These are phyloP conservation scores for Alopecurus myosuroides DNA, from an alignment of 176 grass and related monocot species.

Conservation along the genomic window DNA sequence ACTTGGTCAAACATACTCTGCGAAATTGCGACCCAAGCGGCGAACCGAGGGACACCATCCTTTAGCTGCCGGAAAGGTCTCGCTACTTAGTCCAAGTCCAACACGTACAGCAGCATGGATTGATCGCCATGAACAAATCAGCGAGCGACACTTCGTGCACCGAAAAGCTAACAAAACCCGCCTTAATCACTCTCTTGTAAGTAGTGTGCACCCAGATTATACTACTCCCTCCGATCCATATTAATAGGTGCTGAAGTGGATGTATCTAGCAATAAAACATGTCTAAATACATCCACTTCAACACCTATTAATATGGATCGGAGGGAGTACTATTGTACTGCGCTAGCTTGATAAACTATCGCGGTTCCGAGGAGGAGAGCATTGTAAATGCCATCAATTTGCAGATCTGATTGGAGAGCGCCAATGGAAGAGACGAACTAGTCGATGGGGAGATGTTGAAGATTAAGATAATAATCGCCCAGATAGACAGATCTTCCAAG, in stretches of 20 bases:
- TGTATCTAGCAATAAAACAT: too few relatives aligned
- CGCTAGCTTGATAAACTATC: background rate
- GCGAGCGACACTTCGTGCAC: slow-evolving; percentile 9
- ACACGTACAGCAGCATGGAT: background rate
- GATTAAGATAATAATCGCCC: background rate
- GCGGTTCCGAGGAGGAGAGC: background rate
- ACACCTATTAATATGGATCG: too few relatives aligned
- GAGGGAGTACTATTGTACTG: too few relatives aligned
- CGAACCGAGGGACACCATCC: slow-evolving; percentile 3
- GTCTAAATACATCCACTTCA: too few relatives aligned
- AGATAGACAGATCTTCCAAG: background rate
- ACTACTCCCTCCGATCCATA: too few relatives aligned
- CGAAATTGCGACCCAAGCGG: slow-evolving; percentile 5
- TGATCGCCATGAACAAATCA: background rate
- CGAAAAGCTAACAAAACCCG: slow-evolving; percentile 5
- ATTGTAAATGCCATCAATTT: slow-evolving; percentile 4
- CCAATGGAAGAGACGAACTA: slow-evolving; percentile 10
- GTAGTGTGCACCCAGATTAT: background rate
- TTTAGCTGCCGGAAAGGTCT: slow-evolving; percentile 28
- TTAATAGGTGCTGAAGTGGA: too few relatives aligned
- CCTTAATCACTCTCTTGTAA: background rate
- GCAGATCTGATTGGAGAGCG: background rate
- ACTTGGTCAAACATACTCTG: background rate
- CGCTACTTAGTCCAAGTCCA: background rate
- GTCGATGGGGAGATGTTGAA: background rate